Evolutionary conservation across 306 rosid genomes (phyloP).

Genomic region (Rubus parviflorus): DNA sequence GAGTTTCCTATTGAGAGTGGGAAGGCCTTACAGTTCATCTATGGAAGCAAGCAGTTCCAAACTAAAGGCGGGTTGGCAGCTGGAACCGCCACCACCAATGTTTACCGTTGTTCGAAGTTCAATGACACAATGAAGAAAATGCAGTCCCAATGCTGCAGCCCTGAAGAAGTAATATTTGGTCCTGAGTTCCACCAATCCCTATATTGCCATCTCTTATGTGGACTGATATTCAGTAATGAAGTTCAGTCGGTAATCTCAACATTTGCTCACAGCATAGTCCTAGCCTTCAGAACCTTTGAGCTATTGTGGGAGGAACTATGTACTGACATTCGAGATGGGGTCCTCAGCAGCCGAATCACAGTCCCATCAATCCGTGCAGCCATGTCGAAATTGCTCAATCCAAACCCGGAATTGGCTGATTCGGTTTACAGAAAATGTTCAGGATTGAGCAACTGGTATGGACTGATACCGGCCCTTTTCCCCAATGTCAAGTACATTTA

Average conservation of each 20-base stretch:
- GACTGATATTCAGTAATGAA: constrained; percentile 61
- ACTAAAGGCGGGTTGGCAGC: constrained; percentile 72
- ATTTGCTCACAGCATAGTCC: constrained; percentile 83
- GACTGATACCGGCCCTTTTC: constrained; percentile 75
- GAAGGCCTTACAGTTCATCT: constrained; percentile 72
- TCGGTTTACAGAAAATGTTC: constrained; percentile 46
- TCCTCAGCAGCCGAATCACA: constrained; percentile 50
- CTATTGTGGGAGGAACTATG: constrained; percentile 76
- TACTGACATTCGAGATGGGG: constrained; percentile 60
- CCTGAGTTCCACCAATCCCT: constrained; percentile 81
- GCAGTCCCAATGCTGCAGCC: constrained; percentile 67
- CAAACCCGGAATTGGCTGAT: constrained; percentile 77
- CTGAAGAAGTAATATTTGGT: constrained; percentile 80
- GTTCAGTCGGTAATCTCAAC: constrained; percentile 58
- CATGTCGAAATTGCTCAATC: constrained; percentile 66
- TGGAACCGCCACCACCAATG: constrained; percentile 86
- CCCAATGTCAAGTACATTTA: constrained; percentile 75
- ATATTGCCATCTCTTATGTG: constrained; percentile 91
- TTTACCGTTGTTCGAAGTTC: constrained; percentile 46
- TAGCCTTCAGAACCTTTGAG: constrained; percentile 76
- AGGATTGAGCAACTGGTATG: constrained; percentile 77
- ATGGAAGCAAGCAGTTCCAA: constrained; percentile 74
- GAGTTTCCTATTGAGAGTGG: constrained; percentile 73
- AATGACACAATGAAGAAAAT: constrained; percentile 48
- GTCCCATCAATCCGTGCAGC: constrained; percentile 51